Evolutionary conservation across 306 rosid species (phyloP).

Genomic region (Prinsepia uniflora): DNA sequence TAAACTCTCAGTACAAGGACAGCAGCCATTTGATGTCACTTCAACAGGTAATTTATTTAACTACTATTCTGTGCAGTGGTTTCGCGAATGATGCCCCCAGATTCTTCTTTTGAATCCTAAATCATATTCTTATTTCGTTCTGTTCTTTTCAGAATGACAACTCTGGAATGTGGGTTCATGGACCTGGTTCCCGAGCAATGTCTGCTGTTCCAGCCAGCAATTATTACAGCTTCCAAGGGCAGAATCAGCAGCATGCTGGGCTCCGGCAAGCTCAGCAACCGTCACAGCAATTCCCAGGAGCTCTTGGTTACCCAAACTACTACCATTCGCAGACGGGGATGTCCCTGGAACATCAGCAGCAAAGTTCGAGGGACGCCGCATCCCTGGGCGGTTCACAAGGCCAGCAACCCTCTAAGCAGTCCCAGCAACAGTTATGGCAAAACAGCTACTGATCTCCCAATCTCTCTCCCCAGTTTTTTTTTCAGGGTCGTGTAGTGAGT

Average conservation of each 20-base stretch:
- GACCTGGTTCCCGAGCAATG: conserved; percentile 90
- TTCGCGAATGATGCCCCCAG: not conserved
- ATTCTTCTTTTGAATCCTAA: conserved; percentile 12
- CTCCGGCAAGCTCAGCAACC: conserved; percentile 95
- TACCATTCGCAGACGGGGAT: conserved; percentile 84
- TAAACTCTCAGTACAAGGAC: conserved; percentile 88
- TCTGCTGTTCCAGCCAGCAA: conserved; percentile 77
- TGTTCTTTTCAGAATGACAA: conserved; percentile 65
- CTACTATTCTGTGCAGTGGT: not conserved
- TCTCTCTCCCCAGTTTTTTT: conserved; percentile 46
- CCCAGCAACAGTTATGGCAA: conserved; percentile 96
- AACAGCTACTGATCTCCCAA: conserved; percentile 82
- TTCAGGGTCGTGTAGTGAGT: conserved; percentile 57
- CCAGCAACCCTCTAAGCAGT: conserved; percentile 80
- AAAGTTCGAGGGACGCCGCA: conserved; percentile 67
- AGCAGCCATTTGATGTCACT: conserved; percentile 80
- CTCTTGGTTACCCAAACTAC: conserved; percentile 68
- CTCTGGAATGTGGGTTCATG: conserved; percentile 94
- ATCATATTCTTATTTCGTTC: not conserved
- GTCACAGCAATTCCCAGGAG: conserved; percentile 62
- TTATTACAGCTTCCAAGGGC: conserved; percentile 91
- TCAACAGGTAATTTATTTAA: conserved; percentile 66
- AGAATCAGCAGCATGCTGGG: conserved; percentile 71
- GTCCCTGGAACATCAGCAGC: conserved; percentile 82
- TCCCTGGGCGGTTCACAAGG: conserved; percentile 71